Evolutionary conservation across 176 grass and related monocot species (phyloP).

Genomic region (Carex scoparia): DNA sequence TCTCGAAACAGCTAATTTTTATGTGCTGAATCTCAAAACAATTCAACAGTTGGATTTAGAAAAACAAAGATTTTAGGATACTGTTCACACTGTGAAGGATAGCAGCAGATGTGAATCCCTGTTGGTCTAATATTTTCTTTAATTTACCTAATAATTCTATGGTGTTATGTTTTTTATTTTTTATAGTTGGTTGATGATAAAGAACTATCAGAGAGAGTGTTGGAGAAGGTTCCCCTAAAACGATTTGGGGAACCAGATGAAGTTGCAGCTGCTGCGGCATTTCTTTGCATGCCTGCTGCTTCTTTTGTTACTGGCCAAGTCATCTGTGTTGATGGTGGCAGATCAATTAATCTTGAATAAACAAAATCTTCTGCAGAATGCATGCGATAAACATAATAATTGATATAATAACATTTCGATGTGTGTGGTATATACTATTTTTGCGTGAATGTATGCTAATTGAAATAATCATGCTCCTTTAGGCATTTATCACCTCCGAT

Average conservation of each 20-base stretch:
- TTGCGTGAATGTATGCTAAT: neutral
- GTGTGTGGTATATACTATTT: neutral
- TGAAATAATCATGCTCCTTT: neutral
- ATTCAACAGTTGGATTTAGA: too few relatives aligned
- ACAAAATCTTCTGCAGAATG: neutral
- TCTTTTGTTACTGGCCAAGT: slow-evolving; percentile 24
- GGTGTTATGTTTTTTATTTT: neutral
- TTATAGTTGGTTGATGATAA: neutral
- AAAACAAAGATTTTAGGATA: too few relatives aligned
- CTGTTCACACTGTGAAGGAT: too few relatives aligned
- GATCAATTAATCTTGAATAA: neutral
- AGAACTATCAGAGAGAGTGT: neutral
- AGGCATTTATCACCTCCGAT: neutral
- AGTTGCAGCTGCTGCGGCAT: slow-evolving; percentile 8
- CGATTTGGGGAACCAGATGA: slow-evolving; percentile 26
- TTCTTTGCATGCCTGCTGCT: slow-evolving; percentile 32
- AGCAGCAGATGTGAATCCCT: too few relatives aligned
- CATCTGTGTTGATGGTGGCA: slow-evolving; percentile 27
- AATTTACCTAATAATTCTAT: neutral
- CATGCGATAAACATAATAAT: neutral
- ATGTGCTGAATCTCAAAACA: too few relatives aligned
- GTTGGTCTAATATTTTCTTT: neutral
- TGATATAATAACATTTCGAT: neutral
- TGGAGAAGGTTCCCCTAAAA: neutral
- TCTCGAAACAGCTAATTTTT: too few relatives aligned